Percentiles rank a stretch among this genome's conserved stretches.
Evolutionary conservation across 2,329 filamentous ascomycete genomes (phyloP).

Genomic region (Monosporascus ibericus): DNA sequence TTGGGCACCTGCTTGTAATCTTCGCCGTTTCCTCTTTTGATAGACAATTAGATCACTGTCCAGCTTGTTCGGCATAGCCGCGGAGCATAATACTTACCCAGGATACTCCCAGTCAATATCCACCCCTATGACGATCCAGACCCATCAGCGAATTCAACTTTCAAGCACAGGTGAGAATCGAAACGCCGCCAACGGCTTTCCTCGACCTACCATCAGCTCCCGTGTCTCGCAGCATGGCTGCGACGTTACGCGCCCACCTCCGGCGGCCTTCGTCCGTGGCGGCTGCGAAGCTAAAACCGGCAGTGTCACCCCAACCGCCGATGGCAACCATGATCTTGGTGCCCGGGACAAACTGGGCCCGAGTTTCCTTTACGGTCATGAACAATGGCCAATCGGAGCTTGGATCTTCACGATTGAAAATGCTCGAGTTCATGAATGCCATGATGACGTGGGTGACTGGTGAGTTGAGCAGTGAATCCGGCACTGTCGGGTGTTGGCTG

Average conservation of each 20-base stretch:
- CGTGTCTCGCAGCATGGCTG: not conserved
- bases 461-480: slow-evolving; percentile 23
- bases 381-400: slow-evolving; percentile 42
- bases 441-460: slow-evolving; percentile 47
- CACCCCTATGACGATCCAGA: slow-evolving; percentile 1
- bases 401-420: slow-evolving; percentile 38
- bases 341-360: slow-evolving; percentile 39
- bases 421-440: slow-evolving; percentile 40
- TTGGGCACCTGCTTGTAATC: slow-evolving; percentile 64
- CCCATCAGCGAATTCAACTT: not conserved
- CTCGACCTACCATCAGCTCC: not conserved
- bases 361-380: slow-evolving; percentile 40
- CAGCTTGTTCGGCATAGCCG: not conserved
- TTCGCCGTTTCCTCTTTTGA: slow-evolving; percentile 54
- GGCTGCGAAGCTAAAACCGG: slow-evolving; percentile 50
- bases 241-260: not conserved
- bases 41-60: not conserved
- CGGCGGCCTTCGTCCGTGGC: not conserved
- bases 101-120: slow-evolving; percentile 64
- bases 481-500: slow-evolving; percentile 11
- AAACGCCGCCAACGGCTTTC: not conserved
- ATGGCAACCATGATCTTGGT: slow-evolving; percentile 66
- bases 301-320: slow-evolving; percentile 67
- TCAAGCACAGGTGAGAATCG: not conserved
- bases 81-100: slow-evolving; percentile 2